A percentile compares a stretch with the other conserved stretches of the same genome.
Evolutionary conservation across 1,139 yeast species (phyloP).

Genomic region (Blastobotrys arbuscula): DNA sequence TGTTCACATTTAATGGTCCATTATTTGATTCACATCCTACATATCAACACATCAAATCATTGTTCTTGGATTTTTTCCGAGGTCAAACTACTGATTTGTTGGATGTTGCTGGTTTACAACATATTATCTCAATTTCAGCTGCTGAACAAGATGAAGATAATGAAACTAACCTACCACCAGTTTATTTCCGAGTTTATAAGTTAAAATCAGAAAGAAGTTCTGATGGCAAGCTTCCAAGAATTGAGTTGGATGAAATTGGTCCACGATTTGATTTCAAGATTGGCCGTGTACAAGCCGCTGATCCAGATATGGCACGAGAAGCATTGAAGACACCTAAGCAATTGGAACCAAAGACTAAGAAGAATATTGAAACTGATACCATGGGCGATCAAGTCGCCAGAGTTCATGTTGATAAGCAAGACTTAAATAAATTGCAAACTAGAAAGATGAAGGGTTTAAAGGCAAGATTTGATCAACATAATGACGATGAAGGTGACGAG

Average conservation of each 20-base stretch:
- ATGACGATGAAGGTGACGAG: slow-evolving; percentile 43
- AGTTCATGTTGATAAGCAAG: slow-evolving; percentile 94
- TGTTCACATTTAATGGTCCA: slow-evolving; percentile 91
- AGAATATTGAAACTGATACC: slow-evolving; percentile 79
- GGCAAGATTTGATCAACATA: slow-evolving; percentile 64
- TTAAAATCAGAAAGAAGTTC: slow-evolving; percentile 67
- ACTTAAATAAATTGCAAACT: slow-evolving; percentile 81
- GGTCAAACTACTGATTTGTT: slow-evolving; percentile 77
- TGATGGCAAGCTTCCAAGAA: slow-evolving; percentile 78
- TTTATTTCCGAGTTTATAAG: slow-evolving; percentile 86
- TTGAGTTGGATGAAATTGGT: slow-evolving; percentile 91
- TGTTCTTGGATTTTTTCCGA: slow-evolving; percentile 85
- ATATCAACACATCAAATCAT: slow-evolving; percentile 76
- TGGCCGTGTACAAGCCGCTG: slow-evolving; percentile 81
- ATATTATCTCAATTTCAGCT: slow-evolving; percentile 76
- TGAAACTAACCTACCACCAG: slow-evolving; percentile 51
- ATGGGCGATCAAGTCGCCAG: slow-evolving; percentile 98
- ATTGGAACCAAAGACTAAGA: slow-evolving; percentile 73
- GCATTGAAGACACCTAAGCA: slow-evolving; percentile 80
- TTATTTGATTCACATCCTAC: slow-evolving; percentile 87
- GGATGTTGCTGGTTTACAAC: slow-evolving; percentile 93
- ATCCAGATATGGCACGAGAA: slow-evolving; percentile 86
- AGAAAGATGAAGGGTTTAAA: slow-evolving; percentile 98
- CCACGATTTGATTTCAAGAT: slow-evolving; percentile 91
- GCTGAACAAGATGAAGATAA: slow-evolving; percentile 71